A percentile compares a stretch with the other conserved stretches of the same genome.
phyloP scores from a whole-genome alignment of 495 filamentous ascomycete genomes.

The Entonaema liquescens region DNA sequence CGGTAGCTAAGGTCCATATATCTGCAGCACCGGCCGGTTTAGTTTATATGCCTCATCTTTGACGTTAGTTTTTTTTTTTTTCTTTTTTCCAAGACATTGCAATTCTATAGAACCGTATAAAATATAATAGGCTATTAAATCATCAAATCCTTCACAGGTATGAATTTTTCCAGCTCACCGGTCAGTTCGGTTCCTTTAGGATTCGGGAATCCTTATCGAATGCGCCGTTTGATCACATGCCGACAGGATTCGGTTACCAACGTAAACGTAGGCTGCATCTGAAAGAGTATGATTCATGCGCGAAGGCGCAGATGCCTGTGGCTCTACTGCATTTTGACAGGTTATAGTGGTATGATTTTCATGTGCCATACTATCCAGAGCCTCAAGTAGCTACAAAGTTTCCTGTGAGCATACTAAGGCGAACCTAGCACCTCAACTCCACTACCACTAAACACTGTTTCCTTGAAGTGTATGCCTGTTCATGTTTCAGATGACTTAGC shows the following conservation, averaged over 20 bases:
- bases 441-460: background rate
- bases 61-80: conserved; percentile 7
- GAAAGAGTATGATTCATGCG: conserved; percentile 15
- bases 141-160: background rate
- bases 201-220: conserved; percentile 17
- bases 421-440: background rate
- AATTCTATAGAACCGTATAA: background rate
- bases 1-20: conserved; percentile 15
- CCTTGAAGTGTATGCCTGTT: background rate
- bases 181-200: conserved; percentile 6
- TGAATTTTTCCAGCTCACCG: background rate
- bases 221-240: background rate
- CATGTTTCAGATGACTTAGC: background rate
- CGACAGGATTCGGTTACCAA: conserved; percentile 9
- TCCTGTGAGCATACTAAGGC: background rate
- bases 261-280: conserved; percentile 15
- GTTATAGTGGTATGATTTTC: background rate
- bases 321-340: background rate
- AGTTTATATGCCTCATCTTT: background rate
- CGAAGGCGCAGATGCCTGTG: conserved; percentile 1
- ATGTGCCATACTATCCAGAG: background rate
- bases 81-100: conserved; percentile 9
- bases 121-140: background rate
- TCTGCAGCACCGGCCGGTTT: conserved; percentile 22
- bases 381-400: background rate